These are phyloP conservation scores for Cladosporium sp. DNA, from an alignment of 2,329 filamentous ascomycete genomes.

Conservation along the genomic window DNA sequence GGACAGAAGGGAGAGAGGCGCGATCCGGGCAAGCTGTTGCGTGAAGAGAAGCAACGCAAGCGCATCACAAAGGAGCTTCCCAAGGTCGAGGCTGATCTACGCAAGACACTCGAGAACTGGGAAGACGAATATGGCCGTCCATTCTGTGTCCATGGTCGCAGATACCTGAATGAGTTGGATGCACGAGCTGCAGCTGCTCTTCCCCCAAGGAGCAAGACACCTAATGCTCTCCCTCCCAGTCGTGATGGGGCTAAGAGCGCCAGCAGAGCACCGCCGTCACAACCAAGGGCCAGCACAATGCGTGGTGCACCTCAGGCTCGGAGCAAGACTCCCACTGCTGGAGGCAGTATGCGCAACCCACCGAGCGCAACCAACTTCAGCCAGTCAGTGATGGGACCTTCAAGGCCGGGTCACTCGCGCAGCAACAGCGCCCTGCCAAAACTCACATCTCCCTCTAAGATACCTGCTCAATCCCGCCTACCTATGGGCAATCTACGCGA, in stretches of 20 bases:
- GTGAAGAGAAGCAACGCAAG: conserved; percentile 99
- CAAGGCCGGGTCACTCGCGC: conserved; percentile 15
- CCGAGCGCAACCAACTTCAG: conserved; percentile 23
- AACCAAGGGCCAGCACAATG: conserved; percentile 36
- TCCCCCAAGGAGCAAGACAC: conserved; percentile 62
- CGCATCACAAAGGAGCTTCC: conserved; percentile 92
- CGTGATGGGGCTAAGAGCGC: conserved; percentile 29
- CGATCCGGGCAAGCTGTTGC: conserved; percentile 85
- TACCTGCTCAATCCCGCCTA: conserved; percentile 47
- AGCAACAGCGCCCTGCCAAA: conserved; percentile 36
- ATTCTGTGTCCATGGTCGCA: conserved; percentile 87
- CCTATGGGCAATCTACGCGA: conserved; percentile 66
- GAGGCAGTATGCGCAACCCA: conserved; percentile 27
- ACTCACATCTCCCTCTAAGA: conserved; percentile 52
- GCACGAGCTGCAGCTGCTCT: conserved; percentile 55
- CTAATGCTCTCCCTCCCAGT: conserved; percentile 35
- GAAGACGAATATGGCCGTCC: conserved; percentile 92
- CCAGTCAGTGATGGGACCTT: conserved; percentile 26
- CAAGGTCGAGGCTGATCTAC: conserved; percentile 81
- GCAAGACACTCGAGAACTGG: conserved; percentile 76
- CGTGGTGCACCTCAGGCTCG: conserved; percentile 39
- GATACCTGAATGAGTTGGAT: conserved; percentile 83
- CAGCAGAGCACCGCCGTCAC: conserved; percentile 19
- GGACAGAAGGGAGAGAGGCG: conserved; percentile 91
- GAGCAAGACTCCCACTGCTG: conserved; percentile 41